phyloP scores from a whole-genome alignment of 441 rosid species.

The Pelargonium cotyledonis region DNA sequence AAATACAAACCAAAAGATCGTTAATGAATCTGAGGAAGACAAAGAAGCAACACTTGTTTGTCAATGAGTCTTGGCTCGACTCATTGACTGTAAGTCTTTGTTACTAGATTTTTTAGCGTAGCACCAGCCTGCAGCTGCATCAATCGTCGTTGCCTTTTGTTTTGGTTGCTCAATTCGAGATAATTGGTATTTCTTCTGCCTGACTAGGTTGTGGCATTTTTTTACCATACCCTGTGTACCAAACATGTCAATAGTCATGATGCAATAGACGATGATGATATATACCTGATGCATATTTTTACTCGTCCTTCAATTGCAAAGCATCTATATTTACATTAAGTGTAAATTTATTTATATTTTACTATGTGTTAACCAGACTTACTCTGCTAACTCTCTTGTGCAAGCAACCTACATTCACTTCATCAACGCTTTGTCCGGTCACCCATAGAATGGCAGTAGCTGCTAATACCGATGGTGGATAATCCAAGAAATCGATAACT shows the following conservation, averaged over 20 bases:
- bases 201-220: constrained; percentile 24
- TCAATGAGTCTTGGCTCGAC: neutral
- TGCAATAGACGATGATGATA: neutral
- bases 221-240: constrained; percentile 30
- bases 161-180: neutral
- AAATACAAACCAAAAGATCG: neutral
- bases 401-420: constrained; percentile 19
- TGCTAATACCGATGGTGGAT: constrained; percentile 33
- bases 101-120: constrained; percentile 5
- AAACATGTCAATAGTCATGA: neutral
- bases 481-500: constrained; percentile 33
- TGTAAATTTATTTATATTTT: neutral
- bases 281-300: neutral
- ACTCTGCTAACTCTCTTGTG: constrained; percentile 25
- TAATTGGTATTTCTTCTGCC: constrained; percentile 14
- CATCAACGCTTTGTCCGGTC: constrained; percentile 19
- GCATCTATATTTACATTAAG: neutral
- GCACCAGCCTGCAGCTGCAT: constrained; percentile 14
- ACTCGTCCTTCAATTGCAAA: too few species aligned
- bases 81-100: neutral
- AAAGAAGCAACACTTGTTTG: neutral
- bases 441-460: constrained; percentile 31
- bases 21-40: neutral
- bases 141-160: neutral
- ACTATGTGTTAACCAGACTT: constrained; percentile 3